Evolutionary conservation across 2,329 filamentous ascomycete genomes (phyloP).

Genomic region (Rasamsonia emersonii): DNA sequence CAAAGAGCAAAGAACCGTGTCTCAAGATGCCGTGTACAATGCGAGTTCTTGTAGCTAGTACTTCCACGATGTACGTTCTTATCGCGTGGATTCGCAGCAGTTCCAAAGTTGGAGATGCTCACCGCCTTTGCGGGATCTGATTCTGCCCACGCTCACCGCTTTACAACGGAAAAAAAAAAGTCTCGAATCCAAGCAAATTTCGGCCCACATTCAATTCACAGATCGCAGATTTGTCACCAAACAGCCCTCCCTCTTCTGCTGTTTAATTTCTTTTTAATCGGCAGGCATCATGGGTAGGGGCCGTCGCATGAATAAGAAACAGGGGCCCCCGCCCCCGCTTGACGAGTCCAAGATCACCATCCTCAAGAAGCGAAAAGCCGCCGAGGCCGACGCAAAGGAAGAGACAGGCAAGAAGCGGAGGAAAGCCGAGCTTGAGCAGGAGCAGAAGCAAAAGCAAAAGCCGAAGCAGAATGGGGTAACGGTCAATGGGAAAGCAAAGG

Average conservation of each 20-base stretch:
- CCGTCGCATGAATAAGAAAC: slow-evolving; percentile 85
- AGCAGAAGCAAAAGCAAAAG: slow-evolving; percentile 32
- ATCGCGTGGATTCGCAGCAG: too few species aligned
- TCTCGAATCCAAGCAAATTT: too few species aligned
- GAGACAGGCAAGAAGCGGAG: slow-evolving; percentile 59
- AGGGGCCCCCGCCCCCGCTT: slow-evolving; percentile 74
- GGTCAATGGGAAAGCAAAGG: slow-evolving; percentile 25
- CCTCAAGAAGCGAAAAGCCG: slow-evolving; percentile 74
- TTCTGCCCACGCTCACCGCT: too few species aligned
- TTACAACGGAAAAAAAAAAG: too few species aligned
- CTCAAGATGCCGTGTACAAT: too few species aligned
- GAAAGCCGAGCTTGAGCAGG: slow-evolving; percentile 38
- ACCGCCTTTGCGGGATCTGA: too few species aligned
- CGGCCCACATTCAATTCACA: too few species aligned
- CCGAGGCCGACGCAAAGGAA: slow-evolving; percentile 50
- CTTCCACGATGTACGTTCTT: too few species aligned
- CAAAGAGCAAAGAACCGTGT: background rate
- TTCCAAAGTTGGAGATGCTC: too few species aligned
- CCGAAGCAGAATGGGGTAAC: slow-evolving; percentile 31
- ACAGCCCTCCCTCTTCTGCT: slow-evolving; percentile 1
- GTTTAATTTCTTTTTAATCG: background rate
- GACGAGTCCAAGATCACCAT: slow-evolving; percentile 58
- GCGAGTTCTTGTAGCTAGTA: too few species aligned
- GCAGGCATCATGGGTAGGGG: slow-evolving; percentile 66
- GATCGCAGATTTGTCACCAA: slow-evolving; percentile 1